A percentile compares a stretch with the other conserved stretches of the same genome.
phyloP scores from a whole-genome alignment of 345 rosid genomes.

The Euclidium syriacum region DNA sequence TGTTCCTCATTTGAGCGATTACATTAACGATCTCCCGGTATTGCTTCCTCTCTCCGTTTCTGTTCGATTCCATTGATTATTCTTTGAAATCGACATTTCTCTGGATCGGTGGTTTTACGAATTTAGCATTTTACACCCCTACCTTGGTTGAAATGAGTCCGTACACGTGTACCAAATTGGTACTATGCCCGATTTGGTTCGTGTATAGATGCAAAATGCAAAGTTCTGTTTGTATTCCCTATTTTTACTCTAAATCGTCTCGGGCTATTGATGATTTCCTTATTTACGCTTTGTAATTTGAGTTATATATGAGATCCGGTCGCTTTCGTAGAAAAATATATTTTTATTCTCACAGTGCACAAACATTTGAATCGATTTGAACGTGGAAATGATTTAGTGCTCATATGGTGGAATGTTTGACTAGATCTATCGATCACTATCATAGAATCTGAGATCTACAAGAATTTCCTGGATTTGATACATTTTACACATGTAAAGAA shows the following conservation, averaged over 20 bases:
- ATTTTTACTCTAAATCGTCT: background rate
- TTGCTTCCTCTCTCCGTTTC: background rate
- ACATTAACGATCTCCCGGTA: constrained; percentile 63
- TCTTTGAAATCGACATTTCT: background rate
- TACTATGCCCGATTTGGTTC: background rate
- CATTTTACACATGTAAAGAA: background rate
- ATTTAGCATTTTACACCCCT: background rate
- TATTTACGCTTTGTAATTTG: background rate
- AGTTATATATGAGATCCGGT: constrained; percentile 13
- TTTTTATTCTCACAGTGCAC: background rate
- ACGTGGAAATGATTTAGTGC: background rate
- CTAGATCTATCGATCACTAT: constrained; percentile 3
- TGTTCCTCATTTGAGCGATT: constrained; percentile 74
- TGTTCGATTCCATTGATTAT: background rate
- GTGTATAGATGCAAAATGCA: background rate
- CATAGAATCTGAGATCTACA: background rate
- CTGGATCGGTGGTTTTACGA: background rate
- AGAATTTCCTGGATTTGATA: background rate
- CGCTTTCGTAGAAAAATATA: constrained; percentile 4
- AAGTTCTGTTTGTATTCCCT: background rate
- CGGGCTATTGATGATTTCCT: background rate
- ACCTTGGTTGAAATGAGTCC: background rate
- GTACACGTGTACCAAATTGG: constrained; percentile 15
- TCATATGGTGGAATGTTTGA: background rate
- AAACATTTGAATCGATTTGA: background rate